A percentile compares a stretch with the other conserved stretches of the same genome.
Evolutionary conservation across 176 grass and related monocot species (phyloP).

Genomic region (Zizania latifolia): DNA sequence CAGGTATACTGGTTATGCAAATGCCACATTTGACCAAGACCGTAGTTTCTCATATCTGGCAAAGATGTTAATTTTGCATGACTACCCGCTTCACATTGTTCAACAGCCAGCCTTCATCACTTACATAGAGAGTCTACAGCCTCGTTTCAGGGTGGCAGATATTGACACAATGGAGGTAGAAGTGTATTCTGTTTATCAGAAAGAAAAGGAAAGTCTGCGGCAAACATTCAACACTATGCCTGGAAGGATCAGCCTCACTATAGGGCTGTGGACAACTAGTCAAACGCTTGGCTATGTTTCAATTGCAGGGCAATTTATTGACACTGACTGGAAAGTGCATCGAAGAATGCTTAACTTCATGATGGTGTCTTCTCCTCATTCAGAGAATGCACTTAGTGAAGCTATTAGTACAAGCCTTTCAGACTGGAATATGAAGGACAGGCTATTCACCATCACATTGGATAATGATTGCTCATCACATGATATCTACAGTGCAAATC

Average conservation of each 20-base stretch:
- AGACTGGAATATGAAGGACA: conserved; percentile 78
- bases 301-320: conserved; percentile 66
- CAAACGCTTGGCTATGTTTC: conserved; percentile 90
- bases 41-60: conserved; percentile 59
- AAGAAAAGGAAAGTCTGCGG: conserved; percentile 52
- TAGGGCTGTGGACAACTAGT: conserved; percentile 81
- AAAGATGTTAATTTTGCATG: conserved; percentile 80
- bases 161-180: conserved; percentile 62
- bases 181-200: conserved; percentile 66
- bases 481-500: conserved; percentile 95
- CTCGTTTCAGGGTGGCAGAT: conserved; percentile 62
- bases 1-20: conserved; percentile 64
- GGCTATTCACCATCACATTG: conserved; percentile 78
- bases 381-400: conserved; percentile 87
- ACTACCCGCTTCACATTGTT: conserved; percentile 90
- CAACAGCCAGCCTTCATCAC: conserved; percentile 58
- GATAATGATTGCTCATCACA: conserved; percentile 92
- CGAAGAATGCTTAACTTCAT: conserved; percentile 87
- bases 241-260: conserved; percentile 77
- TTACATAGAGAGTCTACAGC: conserved; percentile 70
- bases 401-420: conserved; percentile 59
- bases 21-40: conserved; percentile 84
- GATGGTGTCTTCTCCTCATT: conserved; percentile 96
- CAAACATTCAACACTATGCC: conserved; percentile 62
- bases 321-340: conserved; percentile 69